phyloP scores from a whole-genome alignment of 345 rosid genomes.

The Salix caprea region DNA sequence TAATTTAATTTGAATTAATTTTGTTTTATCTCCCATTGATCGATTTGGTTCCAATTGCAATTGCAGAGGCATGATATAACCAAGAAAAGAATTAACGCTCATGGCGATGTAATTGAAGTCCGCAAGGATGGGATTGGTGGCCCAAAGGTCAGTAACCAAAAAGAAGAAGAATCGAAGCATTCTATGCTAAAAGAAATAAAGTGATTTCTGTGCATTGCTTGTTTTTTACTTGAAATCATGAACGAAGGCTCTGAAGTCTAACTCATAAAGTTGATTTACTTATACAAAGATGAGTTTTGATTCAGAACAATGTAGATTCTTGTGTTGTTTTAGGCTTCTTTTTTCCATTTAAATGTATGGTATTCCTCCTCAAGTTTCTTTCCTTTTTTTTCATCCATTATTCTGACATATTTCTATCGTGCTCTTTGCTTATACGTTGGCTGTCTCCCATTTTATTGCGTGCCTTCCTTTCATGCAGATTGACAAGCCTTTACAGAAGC shows the following conservation, averaged over 20 bases:
- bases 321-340: neutral
- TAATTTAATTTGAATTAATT: neutral
- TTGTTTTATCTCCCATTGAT: neutral
- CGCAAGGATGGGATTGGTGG: slow-evolving; percentile 32
- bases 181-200: neutral
- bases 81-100: slow-evolving; percentile 24
- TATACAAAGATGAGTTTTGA: neutral
- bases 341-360: neutral
- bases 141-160: slow-evolving; percentile 13
- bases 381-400: neutral
- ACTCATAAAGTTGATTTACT: neutral
- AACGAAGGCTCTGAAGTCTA: too few relatives aligned
- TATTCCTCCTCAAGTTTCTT: neutral
- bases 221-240: neutral
- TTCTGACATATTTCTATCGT: neutral
- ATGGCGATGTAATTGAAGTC: slow-evolving; percentile 23
- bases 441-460: neutral
- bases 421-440: neutral
- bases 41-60: neutral
- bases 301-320: neutral
- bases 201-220: neutral
- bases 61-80: slow-evolving; percentile 27
- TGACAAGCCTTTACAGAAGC: slow-evolving; percentile 31
- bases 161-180: neutral
- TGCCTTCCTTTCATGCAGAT: slow-evolving; percentile 12